Evolutionary conservation across 805 yeast species (phyloP), one percentile per base, ranked within the genome.

Genomic region (Metschnikowia orientalis): DNA sequence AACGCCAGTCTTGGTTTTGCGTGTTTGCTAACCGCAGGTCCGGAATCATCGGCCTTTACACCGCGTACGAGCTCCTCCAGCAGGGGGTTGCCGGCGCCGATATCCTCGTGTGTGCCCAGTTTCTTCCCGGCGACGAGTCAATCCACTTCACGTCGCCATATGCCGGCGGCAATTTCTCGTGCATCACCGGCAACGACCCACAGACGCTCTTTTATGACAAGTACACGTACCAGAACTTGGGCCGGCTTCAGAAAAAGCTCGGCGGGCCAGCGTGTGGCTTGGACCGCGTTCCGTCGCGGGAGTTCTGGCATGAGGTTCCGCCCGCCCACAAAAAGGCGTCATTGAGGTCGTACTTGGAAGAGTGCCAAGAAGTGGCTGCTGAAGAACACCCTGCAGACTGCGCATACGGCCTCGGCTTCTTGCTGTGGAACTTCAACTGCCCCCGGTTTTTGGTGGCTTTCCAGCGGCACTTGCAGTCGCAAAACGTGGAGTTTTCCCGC

Each of bases 41-140:
- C 16, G 49, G 49, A 8, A 34, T 45, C 22, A 42, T 45, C 18
- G 97, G 95, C 1, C 87, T 92, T 51, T 92, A 90, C 57, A 82
- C 97, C 1, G 88, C 88, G 0, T 74, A 81, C 42, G 78, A 83
- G 28, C 60, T 89, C 10, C 41, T 75, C 20, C 64, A 67, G 16
- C 56, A 63, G 9, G 63, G 65, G 2, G 57, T 68, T 7, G 36
- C 51, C 0, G 64, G 71, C 1, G 35, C 51, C 1, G 57, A 71
- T 5, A 71, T 85, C 40, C 65, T 74, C 4, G 69, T 84, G 2
- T 45, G 79, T 12, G 90, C 85, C 6, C 74, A 81, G 48, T 73
- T 69, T 45, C 55, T 79, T 23, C 94, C 95, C 3, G 95, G 94
- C 4, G 95, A 85, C 49, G 81, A 76, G 43, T 77, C 87, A 4